Evolutionary conservation across 192 early-diverging fungal species (phyloP), one percentile per base, ranked within the genome.

Genomic region (Gaertneriomyces sp.): DNA sequence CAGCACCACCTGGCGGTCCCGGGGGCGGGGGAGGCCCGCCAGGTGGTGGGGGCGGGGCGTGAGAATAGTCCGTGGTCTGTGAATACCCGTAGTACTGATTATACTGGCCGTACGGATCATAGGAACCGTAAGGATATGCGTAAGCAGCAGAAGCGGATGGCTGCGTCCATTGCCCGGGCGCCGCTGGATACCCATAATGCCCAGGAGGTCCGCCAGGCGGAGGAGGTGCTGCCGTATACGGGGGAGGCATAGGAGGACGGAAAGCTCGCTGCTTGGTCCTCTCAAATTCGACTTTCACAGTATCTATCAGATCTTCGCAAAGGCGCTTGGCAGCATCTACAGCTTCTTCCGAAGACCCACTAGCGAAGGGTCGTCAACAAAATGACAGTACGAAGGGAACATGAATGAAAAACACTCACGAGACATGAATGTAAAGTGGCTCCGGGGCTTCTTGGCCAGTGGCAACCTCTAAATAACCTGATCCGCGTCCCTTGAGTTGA

Each of bases 401-500:
- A 67, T 12, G 40, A 65, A 62, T 38, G 20, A 33, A 0, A 69
- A 42, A 41, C 47, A 74, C 84, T 72, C 80, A 90, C 85, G 88
- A 83, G 14, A 96, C 87, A 67, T 90, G 84, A 39, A 96, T 81
- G 65, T 92, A 87, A 61, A 96, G 80, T 6, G 89, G 85, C 61
- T 96, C 94, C 19, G 81, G 75, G 6, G 88, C 70, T 47, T 93
- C 91, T 6, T 73, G 61, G 4, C 83, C 85, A 3, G 86, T 79
- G 0, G 68, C 74, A 10, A 65, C 63, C 44, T 96, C 93, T 10
- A 83, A 78, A 53, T 79, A 93, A 8, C 92, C 92, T 7, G 93
- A 94, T 0, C 94, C 94, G 41, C 78, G 73, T 6, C 94, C 94
- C 45, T 90, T 89, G 17, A 94, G 77, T 46, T 93, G 88, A 10